These are phyloP conservation scores for Rhodotorula sp. DNA, from an alignment of 1,284 basidiomycete genomes.

Conservation along the genomic window DNA sequence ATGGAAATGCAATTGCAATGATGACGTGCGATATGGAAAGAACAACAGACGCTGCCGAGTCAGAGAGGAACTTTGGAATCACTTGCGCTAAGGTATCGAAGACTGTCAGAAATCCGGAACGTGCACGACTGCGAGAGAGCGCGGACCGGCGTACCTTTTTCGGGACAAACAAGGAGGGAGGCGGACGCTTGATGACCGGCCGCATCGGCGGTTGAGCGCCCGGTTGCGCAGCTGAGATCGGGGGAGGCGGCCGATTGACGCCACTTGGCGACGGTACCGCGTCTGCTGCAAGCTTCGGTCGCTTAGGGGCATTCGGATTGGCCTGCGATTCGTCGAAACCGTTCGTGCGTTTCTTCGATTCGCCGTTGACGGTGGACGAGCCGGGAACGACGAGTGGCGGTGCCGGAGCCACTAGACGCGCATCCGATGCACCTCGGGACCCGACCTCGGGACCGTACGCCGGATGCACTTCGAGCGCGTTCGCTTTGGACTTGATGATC, in stretches of 20 bases:
- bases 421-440: neutral
- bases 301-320: neutral
- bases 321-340: neutral
- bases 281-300: no score
- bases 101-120: neutral
- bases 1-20: neutral
- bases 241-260: neutral
- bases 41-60: neutral
- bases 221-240: neutral
- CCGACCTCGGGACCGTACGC: conserved; percentile 8
- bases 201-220: neutral
- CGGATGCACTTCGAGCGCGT: conserved; percentile 16
- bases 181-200: neutral
- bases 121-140: neutral
- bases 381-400: conserved; percentile 4
- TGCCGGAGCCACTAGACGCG: neutral
- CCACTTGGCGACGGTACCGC: neutral
- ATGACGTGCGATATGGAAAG: neutral
- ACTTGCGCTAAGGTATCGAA: neutral
- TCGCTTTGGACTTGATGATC: conserved; percentile 21
- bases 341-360: conserved; percentile 4
- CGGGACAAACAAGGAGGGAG: conserved; percentile 30
- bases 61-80: no score
- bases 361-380: neutral
- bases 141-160: conserved; percentile 6